Evolutionary conservation across 345 rosid genomes (phyloP).

Genomic region (Brassica carinata): DNA sequence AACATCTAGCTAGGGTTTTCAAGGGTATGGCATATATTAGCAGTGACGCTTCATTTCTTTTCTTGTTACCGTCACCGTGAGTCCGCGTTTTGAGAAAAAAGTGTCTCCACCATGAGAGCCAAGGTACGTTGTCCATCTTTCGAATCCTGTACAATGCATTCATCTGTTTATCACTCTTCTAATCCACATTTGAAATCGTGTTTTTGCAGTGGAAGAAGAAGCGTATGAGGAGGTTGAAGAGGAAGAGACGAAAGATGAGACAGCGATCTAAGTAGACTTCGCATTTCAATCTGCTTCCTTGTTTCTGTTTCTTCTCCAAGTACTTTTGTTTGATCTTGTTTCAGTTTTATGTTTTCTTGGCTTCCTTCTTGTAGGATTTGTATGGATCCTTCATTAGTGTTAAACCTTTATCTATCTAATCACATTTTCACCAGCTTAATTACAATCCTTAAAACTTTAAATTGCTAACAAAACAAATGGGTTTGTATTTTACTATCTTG

Average conservation of each 20-base stretch:
- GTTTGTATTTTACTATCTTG: not conserved
- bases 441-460: not conserved
- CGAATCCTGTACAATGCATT: not conserved
- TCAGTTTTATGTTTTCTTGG: constrained; percentile 9
- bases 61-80: constrained; percentile 21
- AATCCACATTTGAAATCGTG: constrained; percentile 4
- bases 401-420: not conserved
- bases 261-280: constrained; percentile 88
- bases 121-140: constrained; percentile 46
- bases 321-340: constrained; percentile 25
- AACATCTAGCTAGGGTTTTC: constrained; percentile 27
- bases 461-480: not conserved
- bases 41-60: not conserved
- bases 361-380: constrained; percentile 28
- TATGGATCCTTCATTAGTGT: constrained; percentile 23
- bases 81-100: constrained; percentile 27
- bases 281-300: constrained; percentile 6
- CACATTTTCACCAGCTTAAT: not conserved
- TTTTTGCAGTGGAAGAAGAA: constrained; percentile 93
- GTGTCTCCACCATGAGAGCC: constrained; percentile 66
- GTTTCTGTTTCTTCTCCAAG: constrained; percentile 12
- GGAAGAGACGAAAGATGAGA: constrained; percentile 99
- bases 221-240: constrained; percentile 99
- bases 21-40: constrained; percentile 16
- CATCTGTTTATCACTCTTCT: not conserved